These are phyloP conservation scores for Globisporangium camurandrum DNA, from an alignment of 352 stramenopile genomes.

Conservation along the genomic window DNA sequence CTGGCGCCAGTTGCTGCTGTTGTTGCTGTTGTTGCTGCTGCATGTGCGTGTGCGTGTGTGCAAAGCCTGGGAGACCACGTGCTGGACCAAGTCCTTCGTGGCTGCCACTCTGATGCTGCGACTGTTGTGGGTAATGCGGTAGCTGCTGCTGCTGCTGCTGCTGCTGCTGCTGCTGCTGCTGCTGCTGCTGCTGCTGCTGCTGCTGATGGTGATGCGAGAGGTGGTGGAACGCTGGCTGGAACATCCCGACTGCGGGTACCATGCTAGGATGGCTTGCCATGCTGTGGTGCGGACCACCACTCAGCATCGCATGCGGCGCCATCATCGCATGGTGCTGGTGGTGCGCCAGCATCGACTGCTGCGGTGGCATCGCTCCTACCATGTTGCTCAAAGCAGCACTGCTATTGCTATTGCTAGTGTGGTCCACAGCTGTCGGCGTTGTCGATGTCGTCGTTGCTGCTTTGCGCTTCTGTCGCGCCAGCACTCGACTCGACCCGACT, in stretches of 20 bases:
- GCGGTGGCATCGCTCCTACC: too few relatives aligned
- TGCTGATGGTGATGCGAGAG: conserved; percentile 13
- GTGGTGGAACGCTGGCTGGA: conserved; percentile 14
- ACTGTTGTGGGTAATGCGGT: conserved; percentile 16
- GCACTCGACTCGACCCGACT: conserved; percentile 74
- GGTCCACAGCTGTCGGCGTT: conserved; percentile 6
- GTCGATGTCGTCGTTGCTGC: conserved; percentile 31
- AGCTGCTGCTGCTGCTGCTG: conserved; percentile 17
- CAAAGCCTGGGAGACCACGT: neutral
- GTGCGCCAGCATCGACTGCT: too few relatives aligned
- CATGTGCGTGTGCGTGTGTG: conserved; percentile 1
- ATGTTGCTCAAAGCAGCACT: conserved; percentile 1
- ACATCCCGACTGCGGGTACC: conserved; percentile 15
- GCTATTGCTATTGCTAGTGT: neutral
- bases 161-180: conserved; percentile 12
- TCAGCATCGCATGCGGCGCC: conserved; percentile 14
- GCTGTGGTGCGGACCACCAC: conserved; percentile 13
- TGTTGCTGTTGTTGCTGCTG: conserved; percentile 18
- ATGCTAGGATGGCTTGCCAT: too few relatives aligned
- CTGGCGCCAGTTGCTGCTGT: conserved; percentile 12
- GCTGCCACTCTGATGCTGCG: neutral
- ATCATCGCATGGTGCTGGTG: conserved; percentile 29
- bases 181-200: neutral
- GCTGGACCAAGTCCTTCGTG: neutral
- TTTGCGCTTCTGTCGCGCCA: conserved; percentile 81